Base-by-base conservation (phyloP, 225 moss, liverwort and hornwort genomes). In the Neckera pumila region DNA sequence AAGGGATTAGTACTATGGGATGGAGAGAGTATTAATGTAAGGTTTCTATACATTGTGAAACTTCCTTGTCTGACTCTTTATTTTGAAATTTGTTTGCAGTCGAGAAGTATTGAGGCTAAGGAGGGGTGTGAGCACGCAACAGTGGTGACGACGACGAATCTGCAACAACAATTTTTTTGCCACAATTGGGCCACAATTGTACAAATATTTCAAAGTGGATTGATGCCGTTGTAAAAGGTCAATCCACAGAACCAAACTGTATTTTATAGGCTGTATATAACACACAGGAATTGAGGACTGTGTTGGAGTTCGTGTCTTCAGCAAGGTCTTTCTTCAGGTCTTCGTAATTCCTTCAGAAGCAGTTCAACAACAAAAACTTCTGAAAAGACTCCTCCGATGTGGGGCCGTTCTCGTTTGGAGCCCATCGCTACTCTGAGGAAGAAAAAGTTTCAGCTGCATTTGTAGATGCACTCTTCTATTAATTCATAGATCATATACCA, bases 81-180 rank as follows among this genome's bases (percentile, higher is more conserved):
- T 70, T 45, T 13, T 53, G 45, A 58, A 67, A 36, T 42, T 51
- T 82, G 14, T 77, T 71, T 86, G 87, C 89, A 92, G 90, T 81
- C 84, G 81, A 87, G 92, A 85, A 81, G 78, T 87, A 51, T 87
- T 92, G 90, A 89, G 92, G 67, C 80, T 89, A 57, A 91, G 92
- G 79, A 85, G 89, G 82, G 82, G 89, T 57, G 81, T 83, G 58
- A 87, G 87, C 67, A 60, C 90, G 26, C 90, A 91, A 82, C 64
- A 85, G 42, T 83, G 31, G 89, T 69, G 71, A 49, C 45, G 43
- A 62, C 18, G 84, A 84, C 47, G 19, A 63, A 79, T 79, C 72
- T 67, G 31, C 71, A 83, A 63, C 66, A 67, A 64, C 67, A 66
- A 80, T 81, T 92, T 61, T 63, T 88, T 88, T 38, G 84, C 88